Evolutionary conservation across 2,329 filamentous ascomycete species (phyloP).

Genomic region (Chrysosphaeria jannelii): DNA sequence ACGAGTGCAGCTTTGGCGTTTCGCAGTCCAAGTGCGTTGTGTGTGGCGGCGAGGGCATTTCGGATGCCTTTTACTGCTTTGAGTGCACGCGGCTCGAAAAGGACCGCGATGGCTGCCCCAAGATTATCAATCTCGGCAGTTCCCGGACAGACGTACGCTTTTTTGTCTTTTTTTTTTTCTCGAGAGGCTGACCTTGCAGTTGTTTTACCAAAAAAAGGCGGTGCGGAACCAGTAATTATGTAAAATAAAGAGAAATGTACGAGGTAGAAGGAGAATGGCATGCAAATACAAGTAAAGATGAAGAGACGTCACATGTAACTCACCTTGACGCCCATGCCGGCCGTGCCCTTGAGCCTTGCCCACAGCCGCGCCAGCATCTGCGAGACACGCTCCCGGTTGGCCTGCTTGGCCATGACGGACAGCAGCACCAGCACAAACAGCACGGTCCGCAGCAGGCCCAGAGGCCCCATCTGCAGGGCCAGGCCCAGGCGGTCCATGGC

Average conservation of each 20-base stretch:
- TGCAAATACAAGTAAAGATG: neutral
- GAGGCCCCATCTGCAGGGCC: constrained; percentile 16
- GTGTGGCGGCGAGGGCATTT: constrained; percentile 84
- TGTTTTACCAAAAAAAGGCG: constrained; percentile 37
- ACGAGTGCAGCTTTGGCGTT: constrained; percentile 98
- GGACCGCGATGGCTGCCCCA: constrained; percentile 88
- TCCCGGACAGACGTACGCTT: constrained; percentile 70
- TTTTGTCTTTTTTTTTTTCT: constrained; percentile 7
- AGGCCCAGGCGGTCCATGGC: constrained; percentile 19
- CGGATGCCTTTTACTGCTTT: constrained; percentile 96
- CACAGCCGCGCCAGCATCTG: constrained; percentile 38
- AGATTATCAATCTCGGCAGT: constrained; percentile 96
- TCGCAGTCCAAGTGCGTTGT: constrained; percentile 99
- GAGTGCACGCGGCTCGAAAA: constrained; percentile 94
- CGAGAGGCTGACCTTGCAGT: constrained; percentile 9
- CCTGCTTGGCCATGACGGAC: constrained; percentile 42
- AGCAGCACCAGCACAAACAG: constrained; percentile 57
- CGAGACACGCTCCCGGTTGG: constrained; percentile 44
- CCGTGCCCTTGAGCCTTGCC: constrained; percentile 56
- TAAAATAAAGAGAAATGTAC: constrained; percentile 1
- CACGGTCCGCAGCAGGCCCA: constrained; percentile 28
- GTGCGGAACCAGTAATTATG: constrained; percentile 1
- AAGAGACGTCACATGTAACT: constrained; percentile 45
- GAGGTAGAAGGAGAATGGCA: neutral
- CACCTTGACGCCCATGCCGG: constrained; percentile 92